Evolutionary conservation across 192 early-diverging fungal genomes (phyloP).

Genomic region (Coemansia sp.): DNA sequence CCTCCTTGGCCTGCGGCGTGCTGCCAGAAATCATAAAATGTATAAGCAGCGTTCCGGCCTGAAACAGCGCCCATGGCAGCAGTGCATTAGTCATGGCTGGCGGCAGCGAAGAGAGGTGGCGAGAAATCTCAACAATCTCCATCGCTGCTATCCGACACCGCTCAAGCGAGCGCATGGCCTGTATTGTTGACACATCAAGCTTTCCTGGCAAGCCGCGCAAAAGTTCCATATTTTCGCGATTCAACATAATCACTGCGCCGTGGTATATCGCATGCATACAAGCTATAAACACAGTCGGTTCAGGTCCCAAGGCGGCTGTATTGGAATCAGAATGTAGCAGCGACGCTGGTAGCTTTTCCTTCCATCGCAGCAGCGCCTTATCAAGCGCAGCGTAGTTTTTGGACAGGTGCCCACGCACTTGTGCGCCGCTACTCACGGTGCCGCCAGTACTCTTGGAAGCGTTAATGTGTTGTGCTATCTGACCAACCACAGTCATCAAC

Average conservation of each 20-base stretch:
- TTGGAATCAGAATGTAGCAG: constrained; percentile 30
- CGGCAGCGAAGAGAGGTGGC: constrained; percentile 45
- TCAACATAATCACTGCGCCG: constrained; percentile 52
- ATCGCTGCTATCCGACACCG: constrained; percentile 51
- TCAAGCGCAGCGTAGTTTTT: constrained; percentile 24
- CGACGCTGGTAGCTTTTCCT: constrained; percentile 44
- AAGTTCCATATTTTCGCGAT: constrained; percentile 55
- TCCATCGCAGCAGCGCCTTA: constrained; percentile 48
- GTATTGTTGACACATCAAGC: constrained; percentile 47
- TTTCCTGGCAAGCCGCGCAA: constrained; percentile 40
- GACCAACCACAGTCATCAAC: constrained; percentile 51
- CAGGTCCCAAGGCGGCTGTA: constrained; percentile 20
- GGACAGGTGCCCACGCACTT: constrained; percentile 13
- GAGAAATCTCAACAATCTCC: constrained; percentile 51
- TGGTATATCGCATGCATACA: constrained; percentile 54
- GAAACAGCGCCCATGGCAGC: constrained; percentile 54
- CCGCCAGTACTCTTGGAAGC: constrained; percentile 11
- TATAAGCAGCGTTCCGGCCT: constrained; percentile 54
- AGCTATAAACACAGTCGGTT: constrained; percentile 35
- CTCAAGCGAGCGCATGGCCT: constrained; percentile 51
- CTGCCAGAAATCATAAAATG: constrained; percentile 56
- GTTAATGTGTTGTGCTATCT: constrained; percentile 52
- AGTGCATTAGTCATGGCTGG: constrained; percentile 49
- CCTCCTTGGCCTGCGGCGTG: constrained; percentile 50
- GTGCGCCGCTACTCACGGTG: neutral